These are phyloP conservation scores for Salicornia ramosissima DNA, from an alignment of 148 eudicot species.

Conservation along the genomic window DNA sequence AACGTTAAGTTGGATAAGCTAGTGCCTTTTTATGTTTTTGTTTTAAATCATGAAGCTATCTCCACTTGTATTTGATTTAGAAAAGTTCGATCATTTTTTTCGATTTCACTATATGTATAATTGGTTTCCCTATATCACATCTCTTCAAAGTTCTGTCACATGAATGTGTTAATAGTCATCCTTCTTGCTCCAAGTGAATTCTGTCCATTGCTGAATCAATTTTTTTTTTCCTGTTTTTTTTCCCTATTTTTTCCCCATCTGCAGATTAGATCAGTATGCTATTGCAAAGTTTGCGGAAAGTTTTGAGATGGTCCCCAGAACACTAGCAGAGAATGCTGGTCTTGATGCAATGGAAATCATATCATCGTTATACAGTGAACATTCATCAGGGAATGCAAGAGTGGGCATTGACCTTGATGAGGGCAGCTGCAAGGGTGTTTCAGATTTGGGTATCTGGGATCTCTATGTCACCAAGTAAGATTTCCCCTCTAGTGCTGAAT, in stretches of 20 bases:
- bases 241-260: slow-evolving; percentile 5
- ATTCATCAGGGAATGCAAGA: slow-evolving; percentile 73
- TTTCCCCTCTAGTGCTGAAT: slow-evolving; percentile 5
- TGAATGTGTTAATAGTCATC: too few relatives aligned
- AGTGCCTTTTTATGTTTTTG: too few relatives aligned
- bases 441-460: slow-evolving; percentile 75
- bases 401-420: slow-evolving; percentile 86
- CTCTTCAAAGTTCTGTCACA: too few relatives aligned
- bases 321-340: slow-evolving; percentile 93
- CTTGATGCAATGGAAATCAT: slow-evolving; percentile 91
- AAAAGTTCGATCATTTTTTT: too few relatives aligned
- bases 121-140: too few relatives aligned
- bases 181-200: not conserved
- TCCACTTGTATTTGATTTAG: too few relatives aligned
- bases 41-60: too few relatives aligned
- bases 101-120: too few relatives aligned
- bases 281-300: slow-evolving; percentile 87
- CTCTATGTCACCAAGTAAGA: slow-evolving; percentile 83
- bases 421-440: slow-evolving; percentile 72
- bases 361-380: slow-evolving; percentile 81
- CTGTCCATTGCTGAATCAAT: not conserved
- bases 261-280: slow-evolving; percentile 94
- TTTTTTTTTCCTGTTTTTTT: too few relatives aligned
- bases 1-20: too few relatives aligned
- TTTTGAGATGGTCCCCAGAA: slow-evolving; percentile 94